Evolutionary conservation across 2,329 filamentous ascomycete genomes (phyloP).

Genomic region (Pseudonectria buxi): DNA sequence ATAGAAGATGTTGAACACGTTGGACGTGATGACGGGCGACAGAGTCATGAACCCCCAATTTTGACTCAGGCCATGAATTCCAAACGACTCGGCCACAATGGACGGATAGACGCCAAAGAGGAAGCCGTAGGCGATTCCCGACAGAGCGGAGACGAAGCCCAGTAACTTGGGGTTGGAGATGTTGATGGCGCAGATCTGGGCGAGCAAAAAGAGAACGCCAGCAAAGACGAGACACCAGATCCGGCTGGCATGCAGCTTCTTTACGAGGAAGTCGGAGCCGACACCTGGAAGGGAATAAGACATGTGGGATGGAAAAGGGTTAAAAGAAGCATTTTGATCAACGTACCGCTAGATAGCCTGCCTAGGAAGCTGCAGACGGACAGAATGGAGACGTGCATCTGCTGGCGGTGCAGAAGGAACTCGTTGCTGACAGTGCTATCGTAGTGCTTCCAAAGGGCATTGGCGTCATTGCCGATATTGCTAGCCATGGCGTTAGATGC

Average conservation of each 20-base stretch:
- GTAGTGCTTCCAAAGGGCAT: conserved; percentile 82
- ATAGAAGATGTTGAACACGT: conserved; percentile 90
- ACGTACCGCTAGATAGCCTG: conserved; percentile 66
- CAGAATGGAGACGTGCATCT: conserved; percentile 91
- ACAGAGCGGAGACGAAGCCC: conserved; percentile 71
- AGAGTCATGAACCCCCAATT: conserved; percentile 97
- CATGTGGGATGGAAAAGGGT: too few species aligned
- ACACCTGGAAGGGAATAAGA: conserved; percentile 55
- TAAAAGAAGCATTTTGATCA: too few species aligned
- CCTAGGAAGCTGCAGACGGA: conserved; percentile 82
- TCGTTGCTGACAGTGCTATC: conserved; percentile 65
- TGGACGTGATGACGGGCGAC: conserved; percentile 78
- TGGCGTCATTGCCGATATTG: conserved; percentile 88
- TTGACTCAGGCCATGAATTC: conserved; percentile 78
- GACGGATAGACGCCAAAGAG: conserved; percentile 92
- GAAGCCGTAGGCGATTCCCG: conserved; percentile 85
- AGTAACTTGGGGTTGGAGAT: conserved; percentile 73
- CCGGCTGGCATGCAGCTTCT: conserved; percentile 69
- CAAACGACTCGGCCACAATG: conserved; percentile 83
- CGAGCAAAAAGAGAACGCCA: conserved; percentile 67
- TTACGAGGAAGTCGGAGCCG: conserved; percentile 84
- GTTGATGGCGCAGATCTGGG: conserved; percentile 68
- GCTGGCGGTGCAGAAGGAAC: conserved; percentile 74
- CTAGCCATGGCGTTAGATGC: conserved; percentile 36
- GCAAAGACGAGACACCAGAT: conserved; percentile 86